Percentiles rank a stretch among this genome's conserved stretches.
These are phyloP conservation scores for Suillus paluster DNA, from an alignment of 768 basidiomycete genomes.

Conservation along the genomic window DNA sequence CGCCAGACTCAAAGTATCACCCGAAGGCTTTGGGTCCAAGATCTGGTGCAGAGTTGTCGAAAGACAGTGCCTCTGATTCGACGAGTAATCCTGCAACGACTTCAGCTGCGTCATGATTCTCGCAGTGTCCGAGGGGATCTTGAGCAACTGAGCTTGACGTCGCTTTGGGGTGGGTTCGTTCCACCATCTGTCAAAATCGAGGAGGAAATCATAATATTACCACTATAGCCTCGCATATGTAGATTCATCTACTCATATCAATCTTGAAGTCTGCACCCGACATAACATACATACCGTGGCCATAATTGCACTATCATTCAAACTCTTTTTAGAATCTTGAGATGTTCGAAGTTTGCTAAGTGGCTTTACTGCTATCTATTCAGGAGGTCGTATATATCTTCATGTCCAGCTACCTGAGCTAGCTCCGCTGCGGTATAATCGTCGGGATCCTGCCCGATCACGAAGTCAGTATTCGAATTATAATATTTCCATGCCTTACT, in stretches of 20 bases:
- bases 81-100: background rate
- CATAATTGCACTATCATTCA: conserved; percentile 6
- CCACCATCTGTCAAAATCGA: background rate
- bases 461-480: conserved; percentile 13
- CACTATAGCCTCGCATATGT: conserved; percentile 1
- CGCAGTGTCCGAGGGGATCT: background rate
- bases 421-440: conserved; percentile 63
- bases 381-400: conserved; percentile 50
- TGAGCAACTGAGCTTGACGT: background rate
- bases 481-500: conserved; percentile 43
- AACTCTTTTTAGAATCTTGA: background rate
- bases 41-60: background rate
- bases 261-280: background rate
- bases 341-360: background rate
- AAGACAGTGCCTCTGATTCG: background rate
- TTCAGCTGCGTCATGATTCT: conserved; percentile 15
- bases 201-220: background rate
- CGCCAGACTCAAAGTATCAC: conserved; percentile 60
- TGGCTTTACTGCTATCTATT: background rate
- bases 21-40: conserved; percentile 37
- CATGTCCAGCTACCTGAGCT: conserved; percentile 60
- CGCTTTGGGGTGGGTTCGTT: conserved; percentile 13
- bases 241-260: background rate
- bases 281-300: background rate
- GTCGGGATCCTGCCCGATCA: conserved; percentile 61